These are phyloP conservation scores for Parastagonospora avenae DNA, from an alignment of 2,329 filamentous ascomycete genomes.

Conservation along the genomic window DNA sequence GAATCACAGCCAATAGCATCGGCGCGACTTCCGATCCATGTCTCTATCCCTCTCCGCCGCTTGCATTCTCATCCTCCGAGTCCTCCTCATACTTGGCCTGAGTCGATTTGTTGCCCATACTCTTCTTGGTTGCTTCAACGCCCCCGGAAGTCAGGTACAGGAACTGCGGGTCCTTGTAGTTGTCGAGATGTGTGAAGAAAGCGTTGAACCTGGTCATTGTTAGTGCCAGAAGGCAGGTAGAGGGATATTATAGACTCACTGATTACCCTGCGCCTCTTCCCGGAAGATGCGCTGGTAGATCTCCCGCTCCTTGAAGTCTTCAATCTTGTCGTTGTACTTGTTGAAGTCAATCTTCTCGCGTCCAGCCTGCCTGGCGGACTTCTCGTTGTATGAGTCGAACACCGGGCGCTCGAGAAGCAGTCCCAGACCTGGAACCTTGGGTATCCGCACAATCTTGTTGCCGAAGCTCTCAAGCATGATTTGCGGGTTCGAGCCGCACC, in stretches of 20 bases:
- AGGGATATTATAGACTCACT: conserved; percentile 63
- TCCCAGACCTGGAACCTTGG: conserved; percentile 89
- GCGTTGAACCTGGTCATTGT: conserved; percentile 47
- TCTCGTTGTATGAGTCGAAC: conserved; percentile 85
- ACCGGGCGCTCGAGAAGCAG: conserved; percentile 88
- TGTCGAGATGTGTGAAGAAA: conserved; percentile 59
- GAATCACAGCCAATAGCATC: too few relatives aligned
- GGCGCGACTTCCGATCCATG: too few relatives aligned
- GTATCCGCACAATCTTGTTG: conserved; percentile 76
- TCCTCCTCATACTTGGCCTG: conserved; percentile 38
- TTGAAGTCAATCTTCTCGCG: conserved; percentile 77
- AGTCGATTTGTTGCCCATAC: conserved; percentile 32
- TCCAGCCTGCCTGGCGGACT: conserved; percentile 66
- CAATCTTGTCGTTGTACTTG: conserved; percentile 77
- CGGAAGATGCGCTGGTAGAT: conserved; percentile 93
- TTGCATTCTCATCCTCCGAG: conserved; percentile 43
- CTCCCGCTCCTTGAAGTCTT: conserved; percentile 86
- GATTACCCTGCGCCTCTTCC: conserved; percentile 84
- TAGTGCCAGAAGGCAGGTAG: conserved; percentile 7
- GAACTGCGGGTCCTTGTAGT: conserved; percentile 56
- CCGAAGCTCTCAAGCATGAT: conserved; percentile 78
- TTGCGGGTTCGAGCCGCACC: conserved; percentile 76
- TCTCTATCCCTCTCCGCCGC: conserved; percentile 38
- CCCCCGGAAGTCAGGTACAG: conserved; percentile 57
- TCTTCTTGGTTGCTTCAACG: conserved; percentile 49